These are phyloP conservation scores for Penicillium goetzii DNA, from an alignment of 495 filamentous ascomycete genomes.

Conservation along the genomic window DNA sequence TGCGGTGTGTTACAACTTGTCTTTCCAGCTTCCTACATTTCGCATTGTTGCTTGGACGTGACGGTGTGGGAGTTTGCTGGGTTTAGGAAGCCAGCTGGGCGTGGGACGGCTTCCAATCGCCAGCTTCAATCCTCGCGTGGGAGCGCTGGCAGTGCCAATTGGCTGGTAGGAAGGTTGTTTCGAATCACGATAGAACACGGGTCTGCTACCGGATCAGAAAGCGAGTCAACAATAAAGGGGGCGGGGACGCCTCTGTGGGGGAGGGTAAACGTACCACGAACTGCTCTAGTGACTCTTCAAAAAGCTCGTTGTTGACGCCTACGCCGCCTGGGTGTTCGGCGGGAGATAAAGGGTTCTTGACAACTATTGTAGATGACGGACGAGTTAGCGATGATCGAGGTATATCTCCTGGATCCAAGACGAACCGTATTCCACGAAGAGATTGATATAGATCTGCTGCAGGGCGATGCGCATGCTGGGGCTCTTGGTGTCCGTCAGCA, in stretches of 20 bases:
- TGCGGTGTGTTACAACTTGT: slow-evolving; percentile 18
- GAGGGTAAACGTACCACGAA: slow-evolving; percentile 61
- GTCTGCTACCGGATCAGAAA: slow-evolving; percentile 41
- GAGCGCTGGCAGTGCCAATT: slow-evolving; percentile 1
- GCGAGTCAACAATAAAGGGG: slow-evolving; percentile 18
- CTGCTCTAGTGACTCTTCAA: slow-evolving; percentile 87
- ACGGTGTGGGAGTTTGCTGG: background rate
- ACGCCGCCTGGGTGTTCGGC: slow-evolving; percentile 85
- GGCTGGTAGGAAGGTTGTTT: background rate
- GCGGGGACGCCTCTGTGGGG: slow-evolving; percentile 1
- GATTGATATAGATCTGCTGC: slow-evolving; percentile 97
- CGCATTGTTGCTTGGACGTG: background rate
- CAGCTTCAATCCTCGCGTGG: background rate
- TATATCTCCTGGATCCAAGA: slow-evolving; percentile 7
- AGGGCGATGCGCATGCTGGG: slow-evolving; percentile 89
- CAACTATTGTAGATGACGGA: slow-evolving; percentile 57
- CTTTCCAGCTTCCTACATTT: background rate
- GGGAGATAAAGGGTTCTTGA: slow-evolving; percentile 91
- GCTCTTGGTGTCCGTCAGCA: slow-evolving; percentile 90
- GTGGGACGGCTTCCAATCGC: background rate
- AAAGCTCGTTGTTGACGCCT: slow-evolving; percentile 92
- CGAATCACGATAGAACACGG: slow-evolving; percentile 40
- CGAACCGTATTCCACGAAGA: slow-evolving; percentile 93
- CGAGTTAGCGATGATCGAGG: slow-evolving; percentile 13
- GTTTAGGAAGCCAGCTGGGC: background rate